phyloP scores from a whole-genome alignment of 1,284 basidiomycete genomes.

The Xerocomus cyaneibrunnescens region DNA sequence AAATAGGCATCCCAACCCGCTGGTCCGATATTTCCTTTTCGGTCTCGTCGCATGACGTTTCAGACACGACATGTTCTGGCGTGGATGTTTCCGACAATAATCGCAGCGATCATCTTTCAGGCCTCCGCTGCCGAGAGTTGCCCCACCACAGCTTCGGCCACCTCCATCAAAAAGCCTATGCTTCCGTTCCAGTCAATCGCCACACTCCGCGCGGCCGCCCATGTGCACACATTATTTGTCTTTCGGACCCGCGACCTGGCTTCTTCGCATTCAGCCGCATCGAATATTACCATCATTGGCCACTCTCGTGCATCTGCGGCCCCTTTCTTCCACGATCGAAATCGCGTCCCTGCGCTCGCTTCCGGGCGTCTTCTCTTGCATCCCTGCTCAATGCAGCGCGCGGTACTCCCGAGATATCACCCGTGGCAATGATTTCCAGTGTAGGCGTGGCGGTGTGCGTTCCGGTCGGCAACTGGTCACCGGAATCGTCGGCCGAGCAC shows the following conservation, averaged over 20 bases:
- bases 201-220: slow-evolving; percentile 2
- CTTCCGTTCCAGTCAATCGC: neutral
- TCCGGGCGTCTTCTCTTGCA: slow-evolving; percentile 7
- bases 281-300: slow-evolving; percentile 22
- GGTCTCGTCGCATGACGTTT: neutral
- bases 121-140: neutral
- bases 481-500: neutral
- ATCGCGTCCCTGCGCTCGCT: slow-evolving; percentile 18
- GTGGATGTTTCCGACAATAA: slow-evolving; percentile 1
- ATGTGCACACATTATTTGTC: neutral
- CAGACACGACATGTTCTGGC: neutral
- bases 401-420: neutral
- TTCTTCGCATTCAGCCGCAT: neutral
- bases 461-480: neutral
- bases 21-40: slow-evolving; percentile 15
- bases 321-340: slow-evolving; percentile 2
- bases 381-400: no score
- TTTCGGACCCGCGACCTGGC: slow-evolving; percentile 25
- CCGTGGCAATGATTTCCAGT: slow-evolving; percentile 16
- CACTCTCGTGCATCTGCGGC: neutral
- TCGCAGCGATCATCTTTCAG: neutral
- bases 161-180: slow-evolving; percentile 23
- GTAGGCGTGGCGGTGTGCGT: slow-evolving; percentile 10
- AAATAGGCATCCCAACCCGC: slow-evolving; percentile 20
- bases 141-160: slow-evolving; percentile 5